Conservation (phyloP, 306 rosid species). For the Acacia melanoxylon region DNA sequence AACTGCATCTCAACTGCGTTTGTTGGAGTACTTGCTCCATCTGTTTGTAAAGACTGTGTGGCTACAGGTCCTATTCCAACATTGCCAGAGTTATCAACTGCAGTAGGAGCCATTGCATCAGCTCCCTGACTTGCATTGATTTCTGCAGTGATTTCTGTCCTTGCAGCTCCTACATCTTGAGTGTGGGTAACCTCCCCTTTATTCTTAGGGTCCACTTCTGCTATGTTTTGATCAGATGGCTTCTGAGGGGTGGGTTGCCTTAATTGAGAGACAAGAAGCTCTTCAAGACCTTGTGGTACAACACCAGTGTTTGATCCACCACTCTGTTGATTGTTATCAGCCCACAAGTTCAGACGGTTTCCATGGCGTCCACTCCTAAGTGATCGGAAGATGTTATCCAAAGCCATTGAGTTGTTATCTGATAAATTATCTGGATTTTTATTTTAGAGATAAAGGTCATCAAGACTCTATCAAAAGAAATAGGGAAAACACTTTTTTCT, state of each 20-base stretch:
- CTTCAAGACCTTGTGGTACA: conserved; percentile 90
- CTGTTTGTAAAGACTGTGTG: conserved; percentile 52
- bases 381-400: conserved; percentile 86
- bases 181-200: conserved; percentile 51
- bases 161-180: conserved; percentile 50
- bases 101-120: conserved; percentile 35
- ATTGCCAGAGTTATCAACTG: conserved; percentile 37
- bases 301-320: conserved; percentile 66
- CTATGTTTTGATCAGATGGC: conserved; percentile 51
- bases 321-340: conserved; percentile 70
- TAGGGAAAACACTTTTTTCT: not conserved
- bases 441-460: not conserved
- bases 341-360: conserved; percentile 84
- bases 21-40: conserved; percentile 48
- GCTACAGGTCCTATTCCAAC: conserved; percentile 52
- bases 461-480: not conserved
- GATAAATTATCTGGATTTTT: conserved; percentile 51
- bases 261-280: conserved; percentile 82
- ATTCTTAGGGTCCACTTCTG: conserved; percentile 45
- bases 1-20: conserved; percentile 86
- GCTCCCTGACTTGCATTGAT: conserved; percentile 52
- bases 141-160: conserved; percentile 56
- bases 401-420: conserved; percentile 63
- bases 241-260: conserved; percentile 71
- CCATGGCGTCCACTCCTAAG: conserved; percentile 96